Percentiles rank a stretch among this genome's conserved stretches.
Evolutionary conservation across 129 eudicot genomes (phyloP).

Genomic region (Gnaphalium uliginosum): DNA sequence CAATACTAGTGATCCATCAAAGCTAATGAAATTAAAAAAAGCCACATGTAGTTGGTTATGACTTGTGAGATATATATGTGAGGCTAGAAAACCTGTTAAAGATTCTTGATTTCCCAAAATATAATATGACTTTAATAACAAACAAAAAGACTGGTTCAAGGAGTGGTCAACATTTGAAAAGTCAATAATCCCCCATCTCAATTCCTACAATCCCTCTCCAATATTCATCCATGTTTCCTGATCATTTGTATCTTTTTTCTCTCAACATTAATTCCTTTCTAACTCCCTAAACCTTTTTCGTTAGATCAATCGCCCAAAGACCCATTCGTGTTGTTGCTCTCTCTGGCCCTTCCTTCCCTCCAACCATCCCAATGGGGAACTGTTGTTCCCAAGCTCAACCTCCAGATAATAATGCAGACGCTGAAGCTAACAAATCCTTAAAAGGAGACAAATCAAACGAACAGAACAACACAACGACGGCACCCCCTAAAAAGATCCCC

Average conservation of each 20-base stretch:
- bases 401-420: slow-evolving; percentile 24
- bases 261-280: slow-evolving; percentile 18
- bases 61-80: not conserved
- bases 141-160: slow-evolving; percentile 18
- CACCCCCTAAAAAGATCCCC: slow-evolving; percentile 29
- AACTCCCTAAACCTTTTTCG: slow-evolving; percentile 13
- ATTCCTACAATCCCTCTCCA: slow-evolving; percentile 60
- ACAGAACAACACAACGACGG: slow-evolving; percentile 20
- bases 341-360: slow-evolving; percentile 30
- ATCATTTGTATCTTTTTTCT: slow-evolving; percentile 21
- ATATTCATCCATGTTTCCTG: slow-evolving; percentile 34
- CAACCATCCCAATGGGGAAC: slow-evolving; percentile 74
- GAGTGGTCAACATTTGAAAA: slow-evolving; percentile 18
- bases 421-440: slow-evolving; percentile 20
- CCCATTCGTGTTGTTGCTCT: slow-evolving; percentile 41
- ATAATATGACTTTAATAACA: slow-evolving; percentile 1
- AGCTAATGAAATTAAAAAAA: not conserved
- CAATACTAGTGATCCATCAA: not conserved
- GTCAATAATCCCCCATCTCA: slow-evolving; percentile 22
- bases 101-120: slow-evolving; percentile 8
- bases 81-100: slow-evolving; percentile 17
- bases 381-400: slow-evolving; percentile 58
- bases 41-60: not conserved
- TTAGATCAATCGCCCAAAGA: slow-evolving; percentile 28
- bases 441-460: slow-evolving; percentile 26